These are phyloP conservation scores for Sarocladium kiliense DNA, from an alignment of 2,329 filamentous ascomycete species.

Conservation along the genomic window DNA sequence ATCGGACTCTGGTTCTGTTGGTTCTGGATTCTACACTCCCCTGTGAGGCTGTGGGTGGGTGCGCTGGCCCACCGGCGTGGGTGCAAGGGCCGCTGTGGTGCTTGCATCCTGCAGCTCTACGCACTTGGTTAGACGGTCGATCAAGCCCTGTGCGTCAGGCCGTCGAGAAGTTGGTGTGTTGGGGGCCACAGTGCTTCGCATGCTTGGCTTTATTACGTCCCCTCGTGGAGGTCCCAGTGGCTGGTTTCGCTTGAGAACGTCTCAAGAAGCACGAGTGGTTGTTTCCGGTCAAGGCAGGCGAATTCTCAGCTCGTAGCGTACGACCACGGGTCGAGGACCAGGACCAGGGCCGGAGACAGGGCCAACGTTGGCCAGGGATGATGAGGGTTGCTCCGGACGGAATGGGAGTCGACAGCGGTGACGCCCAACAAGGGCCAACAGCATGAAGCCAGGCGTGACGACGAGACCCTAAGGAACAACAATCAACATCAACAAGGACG, in stretches of 20 bases:
- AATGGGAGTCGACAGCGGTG: slow-evolving; percentile 1
- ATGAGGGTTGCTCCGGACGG: background rate
- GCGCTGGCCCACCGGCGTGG: background rate
- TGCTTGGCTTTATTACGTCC: too few relatives aligned
- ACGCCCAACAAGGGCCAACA: slow-evolving; percentile 7
- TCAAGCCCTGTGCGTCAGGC: background rate
- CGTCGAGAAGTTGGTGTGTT: background rate
- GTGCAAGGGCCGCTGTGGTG: background rate
- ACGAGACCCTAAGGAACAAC: background rate
- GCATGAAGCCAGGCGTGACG: slow-evolving; percentile 4
- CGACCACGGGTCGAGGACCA: background rate
- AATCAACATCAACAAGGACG: slow-evolving; percentile 3
- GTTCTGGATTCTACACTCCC: background rate
- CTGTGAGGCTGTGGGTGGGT: background rate
- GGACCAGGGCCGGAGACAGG: background rate
- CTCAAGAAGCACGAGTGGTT: background rate
- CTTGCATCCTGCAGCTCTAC: background rate
- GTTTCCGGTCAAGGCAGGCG: background rate
- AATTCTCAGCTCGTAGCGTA: background rate
- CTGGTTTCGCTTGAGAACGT: background rate
- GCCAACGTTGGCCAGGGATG: background rate
- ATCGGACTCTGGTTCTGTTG: slow-evolving; percentile 1
- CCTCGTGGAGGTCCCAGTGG: too few relatives aligned
- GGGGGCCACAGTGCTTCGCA: background rate
- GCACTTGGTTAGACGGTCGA: background rate